Conservation (phyloP, 1,284 basidiomycete species). For the Ustilago crameri region DNA sequence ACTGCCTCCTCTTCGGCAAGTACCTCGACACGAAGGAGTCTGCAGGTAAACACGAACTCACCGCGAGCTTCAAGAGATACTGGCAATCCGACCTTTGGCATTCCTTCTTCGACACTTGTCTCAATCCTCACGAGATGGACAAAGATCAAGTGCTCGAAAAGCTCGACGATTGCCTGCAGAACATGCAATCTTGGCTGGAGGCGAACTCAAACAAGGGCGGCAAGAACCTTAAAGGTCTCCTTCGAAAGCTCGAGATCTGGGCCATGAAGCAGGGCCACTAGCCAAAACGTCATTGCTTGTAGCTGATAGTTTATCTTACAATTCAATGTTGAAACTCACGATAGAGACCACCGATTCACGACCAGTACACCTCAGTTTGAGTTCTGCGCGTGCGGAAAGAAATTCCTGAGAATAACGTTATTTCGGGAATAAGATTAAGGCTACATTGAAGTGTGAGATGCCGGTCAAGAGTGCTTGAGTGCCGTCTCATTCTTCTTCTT, state of each 20-base stretch:
- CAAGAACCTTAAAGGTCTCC: constrained; percentile 69
- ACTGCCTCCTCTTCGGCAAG: constrained; percentile 94
- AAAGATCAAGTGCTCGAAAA: constrained; percentile 73
- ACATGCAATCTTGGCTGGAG: constrained; percentile 88
- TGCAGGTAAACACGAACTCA: constrained; percentile 46
- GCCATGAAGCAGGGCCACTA: constrained; percentile 51
- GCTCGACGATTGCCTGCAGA: constrained; percentile 75
- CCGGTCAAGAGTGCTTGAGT: no score
- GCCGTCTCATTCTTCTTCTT: not conserved
- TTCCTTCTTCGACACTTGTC: constrained; percentile 82
- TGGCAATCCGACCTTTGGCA: constrained; percentile 93
- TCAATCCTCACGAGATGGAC: constrained; percentile 79
- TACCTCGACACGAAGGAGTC: constrained; percentile 73
- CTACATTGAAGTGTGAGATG: no score
- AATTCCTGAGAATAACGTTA: no score
- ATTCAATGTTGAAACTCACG: no score
- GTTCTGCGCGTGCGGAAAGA: no score
- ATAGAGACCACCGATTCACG: no score
- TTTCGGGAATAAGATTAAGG: no score
- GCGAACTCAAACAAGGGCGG: constrained; percentile 78
- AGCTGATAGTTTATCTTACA: no score
- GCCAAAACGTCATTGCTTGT: not conserved
- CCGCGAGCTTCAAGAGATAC: constrained; percentile 87
- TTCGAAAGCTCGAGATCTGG: constrained; percentile 66
- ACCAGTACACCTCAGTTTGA: no score